A percentile compares a stretch with the other conserved stretches of the same genome.
phyloP scores from a whole-genome alignment of 345 rosid genomes.

The Euphorbia lathyris region DNA sequence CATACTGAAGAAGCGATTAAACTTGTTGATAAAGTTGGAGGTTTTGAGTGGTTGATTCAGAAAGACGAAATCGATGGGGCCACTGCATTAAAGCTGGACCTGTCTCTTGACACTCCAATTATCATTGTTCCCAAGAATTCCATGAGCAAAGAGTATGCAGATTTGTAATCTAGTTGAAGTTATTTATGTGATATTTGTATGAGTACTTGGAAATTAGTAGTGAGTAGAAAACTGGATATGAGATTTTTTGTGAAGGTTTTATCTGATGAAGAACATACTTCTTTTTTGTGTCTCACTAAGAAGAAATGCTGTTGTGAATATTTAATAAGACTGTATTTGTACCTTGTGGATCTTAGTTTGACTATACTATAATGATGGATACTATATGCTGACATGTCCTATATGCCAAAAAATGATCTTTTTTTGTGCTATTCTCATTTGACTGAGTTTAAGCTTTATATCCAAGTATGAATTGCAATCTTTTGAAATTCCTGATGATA shows the following conservation, averaged over 20 bases:
- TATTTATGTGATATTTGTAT: conserved; percentile 1
- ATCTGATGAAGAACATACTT: not conserved
- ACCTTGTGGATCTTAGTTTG: not conserved
- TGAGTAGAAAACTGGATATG: not conserved
- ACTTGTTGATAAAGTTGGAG: conserved; percentile 98
- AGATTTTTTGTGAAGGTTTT: not conserved
- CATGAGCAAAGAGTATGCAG: conserved; percentile 76
- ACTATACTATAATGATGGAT: not conserved
- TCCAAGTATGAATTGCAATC: not conserved
- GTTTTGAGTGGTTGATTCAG: conserved; percentile 93
- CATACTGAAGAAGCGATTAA: conserved; percentile 89
- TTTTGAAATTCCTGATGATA: not conserved
- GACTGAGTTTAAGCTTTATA: not conserved
- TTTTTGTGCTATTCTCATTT: not conserved
- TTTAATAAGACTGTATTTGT: not conserved
- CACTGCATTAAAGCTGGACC: conserved; percentile 88
- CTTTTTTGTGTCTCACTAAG: not conserved
- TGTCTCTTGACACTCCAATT: conserved; percentile 87
- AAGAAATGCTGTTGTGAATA: not conserved
- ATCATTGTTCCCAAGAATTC: conserved; percentile 89
- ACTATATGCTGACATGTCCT: not conserved
- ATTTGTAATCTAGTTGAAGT: conserved; percentile 19
- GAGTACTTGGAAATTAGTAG: conserved; percentile 10
- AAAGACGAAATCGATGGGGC: conserved; percentile 97
- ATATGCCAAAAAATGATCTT: not conserved